Conservation (phyloP, 768 basidiomycete genomes). For the Kwoniella shandongensis region DNA sequence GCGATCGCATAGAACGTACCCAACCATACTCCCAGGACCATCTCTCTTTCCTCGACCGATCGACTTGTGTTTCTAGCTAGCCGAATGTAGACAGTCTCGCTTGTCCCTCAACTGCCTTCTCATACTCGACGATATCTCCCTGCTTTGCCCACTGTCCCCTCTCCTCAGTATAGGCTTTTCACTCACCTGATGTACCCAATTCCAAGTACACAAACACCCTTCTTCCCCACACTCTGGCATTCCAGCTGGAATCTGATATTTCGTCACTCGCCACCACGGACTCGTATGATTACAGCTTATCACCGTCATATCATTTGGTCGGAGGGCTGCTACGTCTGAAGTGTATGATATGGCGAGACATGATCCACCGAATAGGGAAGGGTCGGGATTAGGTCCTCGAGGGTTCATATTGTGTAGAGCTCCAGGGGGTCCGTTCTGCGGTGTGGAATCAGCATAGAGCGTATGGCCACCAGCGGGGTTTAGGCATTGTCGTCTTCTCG, state of each 20-base stretch:
- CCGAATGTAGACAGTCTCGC: no score
- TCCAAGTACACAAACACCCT: conserved; percentile 58
- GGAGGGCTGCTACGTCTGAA: conserved; percentile 60
- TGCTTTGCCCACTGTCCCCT: conserved; percentile 18
- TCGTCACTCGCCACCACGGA: conserved; percentile 69
- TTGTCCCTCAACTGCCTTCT: no score
- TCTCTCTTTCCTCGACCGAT: no score
- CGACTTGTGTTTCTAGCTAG: no score
- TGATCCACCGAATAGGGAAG: conserved; percentile 35
- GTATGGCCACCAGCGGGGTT: no score
- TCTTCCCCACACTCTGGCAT: conserved; percentile 70
- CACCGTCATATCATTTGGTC: conserved; percentile 69
- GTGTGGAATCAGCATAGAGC: no score
- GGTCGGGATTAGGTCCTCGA: conserved; percentile 20
- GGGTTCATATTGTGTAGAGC: conserved; percentile 35
- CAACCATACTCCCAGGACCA: no score
- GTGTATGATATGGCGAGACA: conserved; percentile 76
- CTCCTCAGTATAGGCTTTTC: conserved; percentile 14
- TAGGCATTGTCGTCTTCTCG: no score
- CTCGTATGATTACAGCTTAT: conserved; percentile 76
- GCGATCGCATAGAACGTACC: no score
- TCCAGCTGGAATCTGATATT: conserved; percentile 65
- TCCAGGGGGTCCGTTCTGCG: conserved; percentile 6
- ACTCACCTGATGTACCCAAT: conserved; percentile 58
- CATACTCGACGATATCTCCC: no score